These are phyloP conservation scores for Camelina neglecta DNA, from an alignment of 345 rosid genomes.

Conservation along the genomic window DNA sequence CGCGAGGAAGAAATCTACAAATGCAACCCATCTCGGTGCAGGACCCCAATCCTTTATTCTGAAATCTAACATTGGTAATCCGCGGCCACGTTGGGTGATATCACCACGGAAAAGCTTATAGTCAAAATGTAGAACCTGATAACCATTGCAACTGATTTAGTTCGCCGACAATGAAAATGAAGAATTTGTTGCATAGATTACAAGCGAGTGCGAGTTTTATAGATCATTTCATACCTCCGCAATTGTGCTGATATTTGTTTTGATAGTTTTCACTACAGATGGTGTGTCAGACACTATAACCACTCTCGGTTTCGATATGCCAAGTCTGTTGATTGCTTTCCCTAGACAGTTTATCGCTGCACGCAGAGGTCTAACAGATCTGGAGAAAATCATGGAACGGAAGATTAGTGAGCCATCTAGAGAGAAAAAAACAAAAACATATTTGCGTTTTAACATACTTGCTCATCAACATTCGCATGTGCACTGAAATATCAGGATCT, in stretches of 20 bases:
- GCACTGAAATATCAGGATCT: constrained; percentile 89
- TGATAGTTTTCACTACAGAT: constrained; percentile 58
- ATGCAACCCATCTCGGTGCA: constrained; percentile 98
- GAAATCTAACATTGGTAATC: constrained; percentile 57
- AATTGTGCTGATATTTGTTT: constrained; percentile 60
- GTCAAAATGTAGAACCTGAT: constrained; percentile 83
- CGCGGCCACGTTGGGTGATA: constrained; percentile 50
- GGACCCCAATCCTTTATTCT: constrained; percentile 98
- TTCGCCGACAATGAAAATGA: background rate
- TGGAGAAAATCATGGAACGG: constrained; percentile 44
- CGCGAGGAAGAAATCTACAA: constrained; percentile 98
- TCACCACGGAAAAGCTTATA: constrained; percentile 71
- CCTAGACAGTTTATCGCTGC: constrained; percentile 74
- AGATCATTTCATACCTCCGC: constrained; percentile 72
- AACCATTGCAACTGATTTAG: constrained; percentile 35
- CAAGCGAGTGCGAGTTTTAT: background rate
- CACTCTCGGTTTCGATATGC: constrained; percentile 59
- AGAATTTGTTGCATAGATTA: background rate
- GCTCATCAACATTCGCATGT: constrained; percentile 90
- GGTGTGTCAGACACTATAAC: constrained; percentile 93
- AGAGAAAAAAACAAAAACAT: background rate
- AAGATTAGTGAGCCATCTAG: background rate
- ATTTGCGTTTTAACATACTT: constrained; percentile 51
- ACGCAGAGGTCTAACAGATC: constrained; percentile 76
- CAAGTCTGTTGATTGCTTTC: constrained; percentile 56